These are phyloP conservation scores for Lactarius sanguifluus DNA, from an alignment of 768 basidiomycete genomes.

Conservation along the genomic window DNA sequence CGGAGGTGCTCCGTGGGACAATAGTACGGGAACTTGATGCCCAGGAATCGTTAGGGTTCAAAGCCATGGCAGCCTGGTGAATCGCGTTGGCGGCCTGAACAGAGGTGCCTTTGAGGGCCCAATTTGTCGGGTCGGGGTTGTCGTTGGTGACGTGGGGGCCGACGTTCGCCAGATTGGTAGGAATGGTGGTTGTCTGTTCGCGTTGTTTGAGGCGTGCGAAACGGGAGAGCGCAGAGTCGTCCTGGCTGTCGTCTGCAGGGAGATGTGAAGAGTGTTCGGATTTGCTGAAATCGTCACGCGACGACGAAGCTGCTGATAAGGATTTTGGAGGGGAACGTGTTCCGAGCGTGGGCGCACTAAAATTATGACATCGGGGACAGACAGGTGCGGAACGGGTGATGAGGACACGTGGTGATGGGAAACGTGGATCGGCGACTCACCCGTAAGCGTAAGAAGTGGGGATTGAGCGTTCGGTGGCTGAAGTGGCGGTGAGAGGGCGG, in stretches of 20 bases:
- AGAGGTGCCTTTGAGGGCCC: constrained; percentile 78
- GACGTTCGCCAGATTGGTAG: constrained; percentile 31
- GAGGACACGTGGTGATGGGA: constrained; percentile 29
- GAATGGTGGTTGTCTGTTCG: constrained; percentile 37
- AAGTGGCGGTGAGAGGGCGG: constrained; percentile 36
- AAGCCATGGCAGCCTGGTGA: constrained; percentile 58
- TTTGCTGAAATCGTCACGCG: constrained; percentile 36
- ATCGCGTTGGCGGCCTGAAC: constrained; percentile 87
- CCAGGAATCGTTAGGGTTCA: constrained; percentile 65
- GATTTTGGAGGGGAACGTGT: constrained; percentile 62
- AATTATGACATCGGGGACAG: constrained; percentile 16
- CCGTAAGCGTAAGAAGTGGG: constrained; percentile 71
- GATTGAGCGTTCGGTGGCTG: constrained; percentile 37
- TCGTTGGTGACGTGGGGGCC: constrained; percentile 37
- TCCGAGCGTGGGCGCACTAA: constrained; percentile 55
- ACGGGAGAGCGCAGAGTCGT: constrained; percentile 46
- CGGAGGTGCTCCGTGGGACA: constrained; percentile 72
- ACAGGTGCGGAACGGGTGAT: constrained; percentile 30
- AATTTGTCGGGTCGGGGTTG: constrained; percentile 63
- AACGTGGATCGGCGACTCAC: constrained; percentile 42
- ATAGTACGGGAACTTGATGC: constrained; percentile 50
- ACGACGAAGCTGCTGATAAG: constrained; percentile 39
- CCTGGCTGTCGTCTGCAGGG: constrained; percentile 38
- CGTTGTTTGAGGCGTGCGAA: constrained; percentile 49
- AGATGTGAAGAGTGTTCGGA: constrained; percentile 41